Evolutionary conservation across 148 eudicot species (phyloP).

Genomic region (Rhododendron vialii): DNA sequence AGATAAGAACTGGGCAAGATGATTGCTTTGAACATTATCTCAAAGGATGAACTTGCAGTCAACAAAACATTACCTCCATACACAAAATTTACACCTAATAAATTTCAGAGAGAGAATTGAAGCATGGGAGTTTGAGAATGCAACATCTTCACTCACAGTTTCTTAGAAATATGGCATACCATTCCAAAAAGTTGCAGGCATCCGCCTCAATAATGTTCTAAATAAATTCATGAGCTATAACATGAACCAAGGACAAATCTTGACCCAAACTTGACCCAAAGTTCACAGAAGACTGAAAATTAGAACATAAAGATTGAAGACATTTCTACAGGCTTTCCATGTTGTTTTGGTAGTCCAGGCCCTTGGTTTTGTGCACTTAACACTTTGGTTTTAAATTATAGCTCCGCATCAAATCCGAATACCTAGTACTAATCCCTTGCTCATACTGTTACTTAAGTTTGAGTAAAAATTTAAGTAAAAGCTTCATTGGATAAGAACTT

Average conservation of each 20-base stretch:
- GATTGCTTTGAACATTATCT: neutral
- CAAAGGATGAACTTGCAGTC: neutral
- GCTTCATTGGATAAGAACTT: neutral
- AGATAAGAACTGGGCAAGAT: no score
- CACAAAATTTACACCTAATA: no score
- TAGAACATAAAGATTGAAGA: neutral
- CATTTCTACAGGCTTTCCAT: neutral
- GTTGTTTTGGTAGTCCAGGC: neutral
- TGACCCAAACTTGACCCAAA: neutral
- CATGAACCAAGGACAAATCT: no score
- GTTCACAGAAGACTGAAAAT: neutral
- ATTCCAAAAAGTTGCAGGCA: neutral
- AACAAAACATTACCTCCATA: no score
- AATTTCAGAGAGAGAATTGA: no score
- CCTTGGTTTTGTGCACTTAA: no score
- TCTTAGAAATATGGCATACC: neutral
- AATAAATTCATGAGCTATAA: neutral
- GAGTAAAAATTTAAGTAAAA: neutral
- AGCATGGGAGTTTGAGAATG: slow-evolving; percentile 16
- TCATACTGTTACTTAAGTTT: neutral
- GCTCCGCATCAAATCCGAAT: neutral
- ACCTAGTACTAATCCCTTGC: neutral
- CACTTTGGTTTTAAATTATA: no score
- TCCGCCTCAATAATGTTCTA: neutral
- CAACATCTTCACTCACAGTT: slow-evolving; percentile 9